Percentiles rank a stretch among this genome's conserved stretches.
phyloP scores from a whole-genome alignment of 2,329 filamentous ascomycete species.

The Microdochium paspali region DNA sequence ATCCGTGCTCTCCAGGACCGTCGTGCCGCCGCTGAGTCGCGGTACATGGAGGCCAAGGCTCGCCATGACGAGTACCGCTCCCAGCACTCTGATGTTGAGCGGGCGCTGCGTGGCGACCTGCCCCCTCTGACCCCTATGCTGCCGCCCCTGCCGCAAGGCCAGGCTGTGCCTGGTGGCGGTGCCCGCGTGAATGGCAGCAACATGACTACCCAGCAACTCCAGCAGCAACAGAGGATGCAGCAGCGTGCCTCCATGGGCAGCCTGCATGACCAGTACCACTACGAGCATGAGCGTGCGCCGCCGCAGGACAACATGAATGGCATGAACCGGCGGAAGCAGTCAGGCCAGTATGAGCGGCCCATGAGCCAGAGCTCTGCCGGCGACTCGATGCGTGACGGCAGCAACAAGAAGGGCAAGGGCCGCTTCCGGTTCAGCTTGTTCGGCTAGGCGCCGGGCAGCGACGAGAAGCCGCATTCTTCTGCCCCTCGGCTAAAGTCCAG shows the following conservation, averaged over 20 bases:
- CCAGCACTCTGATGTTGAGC: constrained; percentile 30
- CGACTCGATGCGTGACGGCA: not conserved
- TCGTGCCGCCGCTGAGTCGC: constrained; percentile 27
- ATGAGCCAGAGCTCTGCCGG: constrained; percentile 16
- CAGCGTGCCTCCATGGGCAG: constrained; percentile 12
- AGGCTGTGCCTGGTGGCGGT: not conserved
- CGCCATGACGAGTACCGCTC: constrained; percentile 34
- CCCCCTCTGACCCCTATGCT: constrained; percentile 1
- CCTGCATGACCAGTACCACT: constrained; percentile 9
- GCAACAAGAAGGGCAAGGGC: constrained; percentile 12
- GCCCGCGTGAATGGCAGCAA: constrained; percentile 4
- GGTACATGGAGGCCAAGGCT: constrained; percentile 29
- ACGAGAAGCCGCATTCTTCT: not conserved
- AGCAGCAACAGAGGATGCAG: constrained; percentile 9
- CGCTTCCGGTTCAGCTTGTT: constrained; percentile 21
- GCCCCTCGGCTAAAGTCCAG: not conserved
- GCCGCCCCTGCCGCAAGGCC: not conserved
- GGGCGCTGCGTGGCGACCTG: constrained; percentile 29
- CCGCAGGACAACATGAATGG: constrained; percentile 10
- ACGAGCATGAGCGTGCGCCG: constrained; percentile 13
- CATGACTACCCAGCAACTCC: constrained; percentile 5
- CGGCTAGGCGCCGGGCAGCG: constrained; percentile 8
- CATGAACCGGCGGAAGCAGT: constrained; percentile 15
- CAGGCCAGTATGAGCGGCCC: constrained; percentile 14
- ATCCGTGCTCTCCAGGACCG: constrained; percentile 28